These are phyloP conservation scores for Rosa hybrid DNA, from an alignment of 331 rosid species.

Conservation along the genomic window DNA sequence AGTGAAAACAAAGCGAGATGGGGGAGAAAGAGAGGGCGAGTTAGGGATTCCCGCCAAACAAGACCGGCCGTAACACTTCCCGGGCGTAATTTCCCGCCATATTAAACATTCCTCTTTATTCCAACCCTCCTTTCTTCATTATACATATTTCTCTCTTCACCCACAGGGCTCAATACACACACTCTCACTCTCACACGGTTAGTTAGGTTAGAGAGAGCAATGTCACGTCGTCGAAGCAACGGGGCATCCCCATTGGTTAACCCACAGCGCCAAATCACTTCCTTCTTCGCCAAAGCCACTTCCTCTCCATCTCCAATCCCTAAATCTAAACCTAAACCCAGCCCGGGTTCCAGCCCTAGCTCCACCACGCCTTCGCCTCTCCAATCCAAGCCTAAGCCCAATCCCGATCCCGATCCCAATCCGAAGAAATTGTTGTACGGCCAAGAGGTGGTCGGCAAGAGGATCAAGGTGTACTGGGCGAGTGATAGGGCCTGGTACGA, in stretches of 20 bases:
- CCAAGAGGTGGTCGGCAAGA: constrained; percentile 57
- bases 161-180: no score
- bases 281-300: constrained; percentile 70
- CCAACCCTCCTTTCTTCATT: not conserved
- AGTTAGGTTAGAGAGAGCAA: not conserved
- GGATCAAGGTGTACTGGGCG: constrained; percentile 82
- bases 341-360: constrained; percentile 20
- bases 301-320: constrained; percentile 25
- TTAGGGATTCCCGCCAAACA: not conserved
- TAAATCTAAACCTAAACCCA: constrained; percentile 2
- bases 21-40: not conserved
- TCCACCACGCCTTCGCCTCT: constrained; percentile 63
- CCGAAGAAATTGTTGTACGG: constrained; percentile 29
- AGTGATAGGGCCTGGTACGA: constrained; percentile 78
- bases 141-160: no score
- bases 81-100: constrained; percentile 12
- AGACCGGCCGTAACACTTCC: not conserved
- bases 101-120: not conserved
- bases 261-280: constrained; percentile 84
- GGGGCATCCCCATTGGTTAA: constrained; percentile 83
- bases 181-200: not conserved
- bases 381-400: constrained; percentile 42
- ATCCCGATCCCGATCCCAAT: constrained; percentile 21
- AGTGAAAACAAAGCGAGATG: not conserved
- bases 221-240: constrained; percentile 64